Evolutionary conservation across 2,329 filamentous ascomycete species (phyloP).

Genomic region (Phialemonium atrogriseum): DNA sequence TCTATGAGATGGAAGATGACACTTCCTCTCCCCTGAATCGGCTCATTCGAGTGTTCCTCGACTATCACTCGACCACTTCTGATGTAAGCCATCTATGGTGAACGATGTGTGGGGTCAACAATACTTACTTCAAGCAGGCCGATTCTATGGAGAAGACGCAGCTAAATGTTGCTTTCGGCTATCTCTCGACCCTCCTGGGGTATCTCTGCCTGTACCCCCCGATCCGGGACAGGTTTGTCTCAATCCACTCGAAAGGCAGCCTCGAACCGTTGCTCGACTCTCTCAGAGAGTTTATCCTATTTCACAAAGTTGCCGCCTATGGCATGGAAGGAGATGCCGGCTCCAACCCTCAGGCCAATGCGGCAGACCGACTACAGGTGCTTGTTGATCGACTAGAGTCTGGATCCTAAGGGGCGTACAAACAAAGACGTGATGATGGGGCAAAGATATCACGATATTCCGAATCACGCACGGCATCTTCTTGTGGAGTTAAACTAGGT

Average conservation of each 20-base stretch:
- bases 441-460: too few relatives aligned
- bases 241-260: conserved; percentile 32
- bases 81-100: conserved; percentile 48
- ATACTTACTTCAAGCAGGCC: conserved; percentile 36
- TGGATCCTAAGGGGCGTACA: conserved; percentile 4
- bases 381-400: conserved; percentile 29
- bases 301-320: conserved; percentile 41
- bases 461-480: too few relatives aligned
- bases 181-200: conserved; percentile 75
- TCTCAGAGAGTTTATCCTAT: conserved; percentile 45
- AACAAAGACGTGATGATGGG: too few relatives aligned
- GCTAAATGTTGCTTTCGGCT: conserved; percentile 77
- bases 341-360: conserved; percentile 20
- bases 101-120: not conserved
- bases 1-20: conserved; percentile 30
- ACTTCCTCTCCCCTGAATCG: conserved; percentile 40
- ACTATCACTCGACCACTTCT: conserved; percentile 54
- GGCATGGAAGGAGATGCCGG: conserved; percentile 24
- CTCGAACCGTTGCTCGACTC: conserved; percentile 39
- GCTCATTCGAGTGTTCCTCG: conserved; percentile 59
- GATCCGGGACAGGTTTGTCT: conserved; percentile 33
- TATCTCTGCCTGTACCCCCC: conserved; percentile 59
- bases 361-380: conserved; percentile 28
- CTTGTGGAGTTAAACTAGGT: too few relatives aligned
- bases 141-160: conserved; percentile 67